These are phyloP conservation scores for Choricystis sp. DNA, from an alignment of 139 green algal genomes.

Conservation along the genomic window DNA sequence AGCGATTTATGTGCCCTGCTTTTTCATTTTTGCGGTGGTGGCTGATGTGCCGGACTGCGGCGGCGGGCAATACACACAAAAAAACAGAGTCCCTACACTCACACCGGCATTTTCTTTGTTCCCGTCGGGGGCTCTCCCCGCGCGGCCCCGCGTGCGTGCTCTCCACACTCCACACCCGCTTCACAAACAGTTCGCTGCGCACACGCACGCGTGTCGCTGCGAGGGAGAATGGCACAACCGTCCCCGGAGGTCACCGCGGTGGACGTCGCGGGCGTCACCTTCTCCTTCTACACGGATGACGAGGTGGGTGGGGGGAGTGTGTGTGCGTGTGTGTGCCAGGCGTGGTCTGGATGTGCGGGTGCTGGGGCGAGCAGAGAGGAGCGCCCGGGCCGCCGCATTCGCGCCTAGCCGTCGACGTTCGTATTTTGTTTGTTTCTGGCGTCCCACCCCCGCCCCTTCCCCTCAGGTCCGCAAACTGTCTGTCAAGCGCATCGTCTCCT, in stretches of 20 bases:
- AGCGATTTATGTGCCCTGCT: too few species aligned
- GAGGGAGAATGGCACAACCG: conserved; percentile 11
- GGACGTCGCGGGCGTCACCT: conserved; percentile 51
- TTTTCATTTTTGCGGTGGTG: too few species aligned
- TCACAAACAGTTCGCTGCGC: too few species aligned
- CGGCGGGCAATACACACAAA: too few species aligned
- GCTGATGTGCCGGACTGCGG: too few species aligned
- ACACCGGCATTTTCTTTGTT: too few species aligned
- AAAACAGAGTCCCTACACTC: too few species aligned
- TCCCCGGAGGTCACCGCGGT: conserved; percentile 56
- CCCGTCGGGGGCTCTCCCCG: too few species aligned
- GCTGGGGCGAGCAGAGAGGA: neutral
- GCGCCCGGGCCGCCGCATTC: neutral
- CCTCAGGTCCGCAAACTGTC: conserved; percentile 60
- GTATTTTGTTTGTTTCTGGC: neutral
- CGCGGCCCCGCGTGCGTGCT: too few species aligned
- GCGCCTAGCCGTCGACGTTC: neutral
- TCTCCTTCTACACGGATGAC: conserved; percentile 77
- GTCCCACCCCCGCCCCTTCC: neutral
- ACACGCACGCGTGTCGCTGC: too few species aligned
- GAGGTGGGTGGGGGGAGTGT: conserved; percentile 40
- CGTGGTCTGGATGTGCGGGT: neutral
- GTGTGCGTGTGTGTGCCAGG: neutral
- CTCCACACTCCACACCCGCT: too few species aligned
- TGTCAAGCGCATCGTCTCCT: conserved; percentile 64